Evolutionary conservation across 192 early-diverging fungal species (phyloP), one percentile per base, ranked within the genome.

Genomic region (Phycomyces nitens): DNA sequence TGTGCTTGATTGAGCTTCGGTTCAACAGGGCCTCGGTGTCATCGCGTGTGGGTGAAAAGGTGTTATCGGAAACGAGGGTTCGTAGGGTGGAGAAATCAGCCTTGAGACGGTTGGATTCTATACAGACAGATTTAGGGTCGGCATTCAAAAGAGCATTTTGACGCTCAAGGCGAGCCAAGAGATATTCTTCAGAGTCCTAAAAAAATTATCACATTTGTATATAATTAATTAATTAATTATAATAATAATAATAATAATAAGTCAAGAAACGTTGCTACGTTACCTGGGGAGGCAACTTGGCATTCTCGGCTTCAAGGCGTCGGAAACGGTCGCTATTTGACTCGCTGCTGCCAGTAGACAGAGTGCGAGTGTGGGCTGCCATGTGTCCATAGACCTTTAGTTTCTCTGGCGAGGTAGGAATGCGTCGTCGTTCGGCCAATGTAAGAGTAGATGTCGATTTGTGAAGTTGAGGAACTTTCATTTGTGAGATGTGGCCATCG

Each of bases 71-170:
- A 0, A 81, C 77, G 5, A 86, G 56, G 6, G 73, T 70, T 22
- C 80, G 82, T 21, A 84, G 56, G 0, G 80, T 83, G 18, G 61
- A 69, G 60, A 86, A 69, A 49, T 82, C 81, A 12, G 83, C 81
- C 41, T 83, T 76, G 29, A 85, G 75, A 49, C 74, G 68, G 57
- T 85, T 85, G 18, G 81, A 81, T 67, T 85, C 72, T 39, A 85
- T 85, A 58, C 77, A 85, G 53, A 85, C 71, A 0, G 83, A 77
- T 62, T 85, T 85, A 7, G 83, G 85, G 57, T 86, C 81, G 5
- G 71, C 79, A 29, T 83, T 74, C 42, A 86, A 65, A 55, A 84
- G 60, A 12, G 78, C 81, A 57, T 84, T 84, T 65, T 86, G 85
- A 56, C 75, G 65, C 64, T 86, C 85, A 22, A 86, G 55, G 21